These are phyloP conservation scores for Mortierella sp. DNA, from an alignment of 371 early-diverging fungal species.

Conservation along the genomic window DNA sequence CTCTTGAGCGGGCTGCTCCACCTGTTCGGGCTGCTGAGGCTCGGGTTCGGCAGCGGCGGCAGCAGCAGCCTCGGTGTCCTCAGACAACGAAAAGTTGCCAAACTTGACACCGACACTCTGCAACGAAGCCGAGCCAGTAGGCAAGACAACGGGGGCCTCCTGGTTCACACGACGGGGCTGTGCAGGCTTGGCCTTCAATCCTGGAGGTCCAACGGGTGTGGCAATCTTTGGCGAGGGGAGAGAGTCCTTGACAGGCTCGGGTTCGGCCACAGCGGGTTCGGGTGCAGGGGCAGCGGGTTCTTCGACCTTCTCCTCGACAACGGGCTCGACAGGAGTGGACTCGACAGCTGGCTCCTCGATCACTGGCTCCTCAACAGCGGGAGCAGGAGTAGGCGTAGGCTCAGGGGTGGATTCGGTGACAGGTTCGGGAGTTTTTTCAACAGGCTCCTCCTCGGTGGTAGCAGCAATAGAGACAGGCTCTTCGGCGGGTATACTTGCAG, in stretches of 20 bases:
- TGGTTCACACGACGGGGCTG: conserved; percentile 75
- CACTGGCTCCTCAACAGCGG: conserved; percentile 25
- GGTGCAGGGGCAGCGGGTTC: conserved; percentile 9
- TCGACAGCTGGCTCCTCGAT: conserved; percentile 20
- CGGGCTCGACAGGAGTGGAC: conserved; percentile 15
- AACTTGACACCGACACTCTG: conserved; percentile 82
- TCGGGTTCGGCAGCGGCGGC: conserved; percentile 11
- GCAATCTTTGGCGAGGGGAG: conserved; percentile 2
- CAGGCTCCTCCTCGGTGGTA: conserved; percentile 10
- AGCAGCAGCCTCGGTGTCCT: conserved; percentile 47
- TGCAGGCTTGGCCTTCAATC: conserved; percentile 57
- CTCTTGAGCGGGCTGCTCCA: conserved; percentile 22
- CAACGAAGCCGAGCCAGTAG: conserved; percentile 67
- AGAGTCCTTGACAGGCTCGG: conserved; percentile 17
- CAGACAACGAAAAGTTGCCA: conserved; percentile 80
- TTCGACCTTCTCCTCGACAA: conserved; percentile 16
- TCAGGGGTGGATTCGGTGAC: conserved; percentile 4
- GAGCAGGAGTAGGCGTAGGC: no score
- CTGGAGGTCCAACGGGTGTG: conserved; percentile 58
- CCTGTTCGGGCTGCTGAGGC: conserved; percentile 5
- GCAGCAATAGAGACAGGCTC: conserved; percentile 22
- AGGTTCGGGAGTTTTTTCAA: conserved; percentile 11
- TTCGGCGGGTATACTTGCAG: conserved; percentile 14
- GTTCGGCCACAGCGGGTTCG: conserved; percentile 1
- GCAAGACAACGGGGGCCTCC: conserved; percentile 92